phyloP scores from a whole-genome alignment of 2,329 filamentous ascomycete species.

The Fusarium verrucosum region DNA sequence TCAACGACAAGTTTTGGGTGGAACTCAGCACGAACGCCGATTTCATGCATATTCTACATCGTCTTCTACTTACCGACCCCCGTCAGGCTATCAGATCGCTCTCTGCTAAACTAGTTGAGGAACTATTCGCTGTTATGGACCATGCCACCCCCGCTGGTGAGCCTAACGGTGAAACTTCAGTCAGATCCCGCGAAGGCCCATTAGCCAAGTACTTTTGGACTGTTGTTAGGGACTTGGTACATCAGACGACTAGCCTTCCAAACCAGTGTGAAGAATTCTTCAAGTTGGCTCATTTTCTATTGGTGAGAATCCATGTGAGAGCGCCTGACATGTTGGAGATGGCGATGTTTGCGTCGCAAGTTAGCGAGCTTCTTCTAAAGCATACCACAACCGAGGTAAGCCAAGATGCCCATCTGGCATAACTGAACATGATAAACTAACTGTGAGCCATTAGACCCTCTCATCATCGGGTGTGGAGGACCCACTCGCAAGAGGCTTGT shows the following conservation, averaged over 20 bases:
- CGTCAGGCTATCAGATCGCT: slow-evolving; percentile 44
- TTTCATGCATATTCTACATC: slow-evolving; percentile 38
- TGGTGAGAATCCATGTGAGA: slow-evolving; percentile 48
- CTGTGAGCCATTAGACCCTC: slow-evolving; percentile 36
- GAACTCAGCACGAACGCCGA: slow-evolving; percentile 33
- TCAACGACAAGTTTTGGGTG: slow-evolving; percentile 45
- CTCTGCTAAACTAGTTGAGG: slow-evolving; percentile 49
- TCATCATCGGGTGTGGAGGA: slow-evolving; percentile 44
- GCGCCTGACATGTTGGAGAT: slow-evolving; percentile 47
- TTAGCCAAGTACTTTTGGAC: slow-evolving; percentile 46
- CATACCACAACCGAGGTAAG: slow-evolving; percentile 55
- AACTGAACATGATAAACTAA: slow-evolving; percentile 4
- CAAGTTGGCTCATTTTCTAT: slow-evolving; percentile 52
- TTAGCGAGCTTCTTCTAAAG: slow-evolving; percentile 49
- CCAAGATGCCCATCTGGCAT: not conserved
- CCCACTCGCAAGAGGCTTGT: slow-evolving; percentile 44
- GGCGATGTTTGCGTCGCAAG: slow-evolving; percentile 43
- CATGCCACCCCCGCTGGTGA: not conserved
- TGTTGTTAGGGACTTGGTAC: slow-evolving; percentile 49
- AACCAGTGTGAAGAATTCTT: slow-evolving; percentile 59
- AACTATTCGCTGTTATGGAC: slow-evolving; percentile 29
- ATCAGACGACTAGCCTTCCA: slow-evolving; percentile 45
- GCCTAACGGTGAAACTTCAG: not conserved
- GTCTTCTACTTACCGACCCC: slow-evolving; percentile 44
- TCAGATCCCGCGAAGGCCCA: not conserved